These are phyloP conservation scores for Luvunga scandens DNA, from an alignment of 345 rosid species.

Conservation along the genomic window DNA sequence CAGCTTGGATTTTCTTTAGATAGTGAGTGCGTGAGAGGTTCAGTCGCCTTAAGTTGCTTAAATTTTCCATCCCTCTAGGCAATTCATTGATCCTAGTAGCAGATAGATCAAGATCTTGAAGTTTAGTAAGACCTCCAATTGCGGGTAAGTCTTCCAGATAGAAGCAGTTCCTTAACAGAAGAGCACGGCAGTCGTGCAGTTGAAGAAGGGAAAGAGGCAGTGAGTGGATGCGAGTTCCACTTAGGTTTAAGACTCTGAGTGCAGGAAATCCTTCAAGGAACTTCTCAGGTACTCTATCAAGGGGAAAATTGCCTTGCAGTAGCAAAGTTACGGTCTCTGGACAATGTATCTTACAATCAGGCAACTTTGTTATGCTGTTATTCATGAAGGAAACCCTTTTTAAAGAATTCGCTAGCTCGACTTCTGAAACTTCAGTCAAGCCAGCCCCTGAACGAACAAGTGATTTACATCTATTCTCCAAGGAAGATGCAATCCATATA, in stretches of 20 bases:
- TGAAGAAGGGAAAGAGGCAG: slow-evolving; percentile 32
- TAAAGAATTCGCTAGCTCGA: slow-evolving; percentile 23
- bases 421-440: slow-evolving; percentile 18
- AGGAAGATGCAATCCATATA: slow-evolving; percentile 32
- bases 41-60: slow-evolving; percentile 28
- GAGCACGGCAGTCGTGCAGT: slow-evolving; percentile 29
- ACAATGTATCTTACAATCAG: slow-evolving; percentile 20
- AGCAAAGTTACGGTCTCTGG: slow-evolving; percentile 27
- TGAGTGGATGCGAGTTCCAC: slow-evolving; percentile 28
- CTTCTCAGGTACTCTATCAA: slow-evolving; percentile 18
- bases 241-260: slow-evolving; percentile 32
- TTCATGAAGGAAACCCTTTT: slow-evolving; percentile 45
- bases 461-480: slow-evolving; percentile 22
- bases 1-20: slow-evolving; percentile 31
- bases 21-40: slow-evolving; percentile 39
- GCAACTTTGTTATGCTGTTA: slow-evolving; percentile 24
- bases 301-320: slow-evolving; percentile 32
- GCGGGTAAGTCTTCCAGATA: slow-evolving; percentile 35
- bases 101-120: slow-evolving; percentile 41
- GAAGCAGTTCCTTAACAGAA: slow-evolving; percentile 33
- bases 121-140: slow-evolving; percentile 27
- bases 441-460: slow-evolving; percentile 33
- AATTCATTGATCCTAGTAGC: slow-evolving; percentile 29
- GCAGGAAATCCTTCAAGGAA: slow-evolving; percentile 32
- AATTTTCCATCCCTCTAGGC: slow-evolving; percentile 32